Conservation (phyloP, 306 rosid species). For the Urtica urens region DNA sequence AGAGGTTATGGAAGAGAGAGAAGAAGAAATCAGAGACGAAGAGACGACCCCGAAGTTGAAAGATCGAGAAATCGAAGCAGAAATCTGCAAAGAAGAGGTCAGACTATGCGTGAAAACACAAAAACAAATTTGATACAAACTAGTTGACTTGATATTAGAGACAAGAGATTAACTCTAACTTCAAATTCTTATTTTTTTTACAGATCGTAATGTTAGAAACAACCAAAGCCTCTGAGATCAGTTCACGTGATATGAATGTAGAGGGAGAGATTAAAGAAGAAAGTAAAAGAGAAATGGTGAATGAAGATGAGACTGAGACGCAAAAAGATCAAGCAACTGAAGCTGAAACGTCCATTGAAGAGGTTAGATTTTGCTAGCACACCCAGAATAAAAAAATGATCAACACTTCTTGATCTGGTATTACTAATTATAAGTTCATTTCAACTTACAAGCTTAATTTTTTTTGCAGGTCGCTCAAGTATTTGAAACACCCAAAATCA, state of each 20-base stretch:
- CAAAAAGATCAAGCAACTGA: constrained; percentile 1
- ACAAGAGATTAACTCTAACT: neutral
- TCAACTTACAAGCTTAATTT: neutral
- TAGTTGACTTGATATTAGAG: neutral
- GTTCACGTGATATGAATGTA: too few species aligned
- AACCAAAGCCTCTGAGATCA: neutral
- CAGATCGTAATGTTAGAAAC: constrained; percentile 14
- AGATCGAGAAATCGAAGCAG: constrained; percentile 3
- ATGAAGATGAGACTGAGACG: constrained; percentile 13
- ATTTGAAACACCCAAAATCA: constrained; percentile 5
- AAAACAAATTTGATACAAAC: neutral
- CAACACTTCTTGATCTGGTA: neutral
- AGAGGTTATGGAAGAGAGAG: too few species aligned
- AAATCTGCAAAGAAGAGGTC: constrained; percentile 14
- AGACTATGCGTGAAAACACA: neutral
- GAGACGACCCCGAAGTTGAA: constrained; percentile 2
- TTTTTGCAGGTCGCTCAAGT: constrained; percentile 18
- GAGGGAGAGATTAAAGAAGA: too few species aligned
- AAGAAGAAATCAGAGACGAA: too few species aligned
- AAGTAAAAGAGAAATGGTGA: constrained; percentile 2
- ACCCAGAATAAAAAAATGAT: neutral
- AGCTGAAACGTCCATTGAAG: constrained; percentile 6
- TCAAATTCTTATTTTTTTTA: neutral
- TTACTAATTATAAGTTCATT: neutral
- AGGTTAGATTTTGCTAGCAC: constrained; percentile 22